Conservation (phyloP, 148 eudicot genomes). For the Bassia scoparia region DNA sequence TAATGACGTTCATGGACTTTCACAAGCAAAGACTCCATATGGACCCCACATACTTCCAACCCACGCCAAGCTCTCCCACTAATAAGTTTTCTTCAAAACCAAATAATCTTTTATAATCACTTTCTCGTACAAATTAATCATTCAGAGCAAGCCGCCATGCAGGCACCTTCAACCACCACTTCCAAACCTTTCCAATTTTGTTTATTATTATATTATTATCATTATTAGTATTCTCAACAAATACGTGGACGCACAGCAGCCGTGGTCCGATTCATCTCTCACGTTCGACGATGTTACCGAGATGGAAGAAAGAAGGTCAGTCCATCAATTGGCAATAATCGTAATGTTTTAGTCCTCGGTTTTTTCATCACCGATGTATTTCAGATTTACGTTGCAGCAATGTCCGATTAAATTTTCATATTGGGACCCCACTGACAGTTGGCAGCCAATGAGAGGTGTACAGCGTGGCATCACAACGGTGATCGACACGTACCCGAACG, state of each 20-base stretch:
- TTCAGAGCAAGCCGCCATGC: not conserved
- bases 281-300: not conserved
- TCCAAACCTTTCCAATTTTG: not conserved
- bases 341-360: constrained; percentile 27
- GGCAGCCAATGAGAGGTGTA: not conserved
- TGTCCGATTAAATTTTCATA: constrained; percentile 6
- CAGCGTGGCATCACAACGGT: constrained; percentile 27
- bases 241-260: constrained; percentile 10
- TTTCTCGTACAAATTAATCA: no score
- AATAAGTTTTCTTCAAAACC: not conserved
- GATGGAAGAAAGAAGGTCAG: not conserved
- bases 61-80: constrained; percentile 19
- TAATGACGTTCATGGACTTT: constrained; percentile 21
- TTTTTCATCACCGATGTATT: constrained; percentile 33
- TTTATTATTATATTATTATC: not conserved
- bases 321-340: constrained; percentile 27
- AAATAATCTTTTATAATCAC: no score
- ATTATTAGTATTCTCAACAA: not conserved
- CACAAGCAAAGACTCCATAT: not conserved
- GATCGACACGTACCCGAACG: constrained; percentile 33
- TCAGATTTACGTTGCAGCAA: constrained; percentile 36
- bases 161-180: not conserved
- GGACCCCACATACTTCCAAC: constrained; percentile 13
- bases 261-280: not conserved
- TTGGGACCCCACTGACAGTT: not conserved